phyloP scores from a whole-genome alignment of 345 rosid genomes.

The Rhodamnia rubescens region DNA sequence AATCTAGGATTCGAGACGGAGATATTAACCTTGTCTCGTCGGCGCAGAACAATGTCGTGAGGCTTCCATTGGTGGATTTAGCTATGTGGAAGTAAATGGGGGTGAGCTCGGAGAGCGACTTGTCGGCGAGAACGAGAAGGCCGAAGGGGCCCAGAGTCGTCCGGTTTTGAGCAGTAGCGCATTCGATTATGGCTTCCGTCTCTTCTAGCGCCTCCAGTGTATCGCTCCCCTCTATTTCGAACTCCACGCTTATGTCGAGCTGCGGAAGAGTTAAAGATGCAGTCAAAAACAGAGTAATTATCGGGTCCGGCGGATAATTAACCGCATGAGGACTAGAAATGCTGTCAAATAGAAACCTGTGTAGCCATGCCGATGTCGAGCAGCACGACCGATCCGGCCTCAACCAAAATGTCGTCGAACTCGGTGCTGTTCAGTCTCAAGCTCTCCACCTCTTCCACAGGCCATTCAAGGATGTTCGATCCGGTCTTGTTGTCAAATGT shows the following conservation, averaged over 20 bases:
- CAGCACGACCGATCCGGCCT: conserved; percentile 50
- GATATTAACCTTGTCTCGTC: conserved; percentile 59
- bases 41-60: conserved; percentile 48
- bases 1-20: not conserved
- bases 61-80: conserved; percentile 17
- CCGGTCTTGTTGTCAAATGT: conserved; percentile 59
- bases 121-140: conserved; percentile 53
- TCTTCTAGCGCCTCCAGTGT: conserved; percentile 1
- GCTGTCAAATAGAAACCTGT: conserved; percentile 21
- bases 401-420: conserved; percentile 29
- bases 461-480: conserved; percentile 63
- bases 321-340: not conserved
- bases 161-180: conserved; percentile 36
- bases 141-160: conserved; percentile 78
- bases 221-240: conserved; percentile 11
- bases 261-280: conserved; percentile 3
- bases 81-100: conserved; percentile 53
- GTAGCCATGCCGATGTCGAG: conserved; percentile 49
- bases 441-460: conserved; percentile 76
- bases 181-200: not conserved
- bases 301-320: not conserved
- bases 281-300: not conserved
- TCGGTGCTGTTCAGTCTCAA: conserved; percentile 45
- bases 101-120: conserved; percentile 60
- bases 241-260: conserved; percentile 55